Percentiles rank a stretch among this genome's conserved stretches.
Conservation (phyloP, 495 filamentous ascomycete genomes). For the Cercophora newfieldiana region DNA sequence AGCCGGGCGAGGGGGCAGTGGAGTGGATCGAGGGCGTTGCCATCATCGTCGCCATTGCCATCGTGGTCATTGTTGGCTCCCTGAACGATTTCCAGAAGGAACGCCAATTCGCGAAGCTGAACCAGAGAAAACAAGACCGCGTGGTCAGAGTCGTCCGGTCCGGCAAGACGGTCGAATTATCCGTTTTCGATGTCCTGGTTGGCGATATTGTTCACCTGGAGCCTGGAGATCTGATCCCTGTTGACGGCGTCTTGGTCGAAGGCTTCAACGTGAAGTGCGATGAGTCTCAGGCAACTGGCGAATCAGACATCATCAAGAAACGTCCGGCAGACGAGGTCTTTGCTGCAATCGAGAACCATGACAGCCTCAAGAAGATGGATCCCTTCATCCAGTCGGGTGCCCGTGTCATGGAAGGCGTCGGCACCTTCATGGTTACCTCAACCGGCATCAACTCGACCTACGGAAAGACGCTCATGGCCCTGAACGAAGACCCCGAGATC, state of each 20-base stretch:
- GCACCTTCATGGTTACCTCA: slow-evolving; percentile 82
- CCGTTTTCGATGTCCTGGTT: slow-evolving; percentile 68
- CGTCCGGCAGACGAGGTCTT: slow-evolving; percentile 74
- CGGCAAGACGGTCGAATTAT: slow-evolving; percentile 69
- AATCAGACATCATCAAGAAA: slow-evolving; percentile 80
- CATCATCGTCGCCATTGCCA: slow-evolving; percentile 72
- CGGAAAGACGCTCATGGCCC: slow-evolving; percentile 91
- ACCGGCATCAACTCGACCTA: slow-evolving; percentile 85
- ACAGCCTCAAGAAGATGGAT: slow-evolving; percentile 79
- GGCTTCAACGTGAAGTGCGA: slow-evolving; percentile 78
- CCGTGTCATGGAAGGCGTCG: slow-evolving; percentile 89
- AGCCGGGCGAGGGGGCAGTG: slow-evolving; percentile 48
- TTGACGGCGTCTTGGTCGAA: slow-evolving; percentile 71
- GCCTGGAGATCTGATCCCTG: slow-evolving; percentile 73
- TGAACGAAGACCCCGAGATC: slow-evolving; percentile 85
- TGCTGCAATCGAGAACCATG: slow-evolving; percentile 71
- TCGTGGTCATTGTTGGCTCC: slow-evolving; percentile 73
- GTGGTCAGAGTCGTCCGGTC: slow-evolving; percentile 75
- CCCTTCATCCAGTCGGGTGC: slow-evolving; percentile 92
- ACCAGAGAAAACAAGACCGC: slow-evolving; percentile 78
- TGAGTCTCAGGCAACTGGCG: slow-evolving; percentile 81
- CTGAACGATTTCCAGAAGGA: slow-evolving; percentile 80
- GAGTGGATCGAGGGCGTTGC: slow-evolving; percentile 83
- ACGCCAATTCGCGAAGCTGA: slow-evolving; percentile 75
- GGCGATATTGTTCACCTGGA: slow-evolving; percentile 74